Base-by-base conservation (phyloP, 1,284 basidiomycete species). In the Termitomyces sp. region DNA sequence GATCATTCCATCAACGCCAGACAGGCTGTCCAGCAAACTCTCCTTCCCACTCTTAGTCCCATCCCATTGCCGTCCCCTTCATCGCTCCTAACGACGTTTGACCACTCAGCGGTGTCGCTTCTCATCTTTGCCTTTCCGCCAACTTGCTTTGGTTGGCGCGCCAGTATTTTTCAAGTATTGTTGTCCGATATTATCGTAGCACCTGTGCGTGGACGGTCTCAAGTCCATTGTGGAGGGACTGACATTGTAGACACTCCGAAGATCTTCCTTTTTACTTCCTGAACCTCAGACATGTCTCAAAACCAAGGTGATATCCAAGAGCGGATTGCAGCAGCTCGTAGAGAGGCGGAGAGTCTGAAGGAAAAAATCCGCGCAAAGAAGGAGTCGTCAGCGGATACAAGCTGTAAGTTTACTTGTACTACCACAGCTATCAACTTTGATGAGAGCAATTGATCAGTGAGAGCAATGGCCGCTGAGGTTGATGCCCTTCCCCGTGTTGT, bases 311-410 rank as follows among this genome's bases (percentile, higher is more conserved):
- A 95, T 69, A 92, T 95, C 64, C 92, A 94, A 71, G 93, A 95
- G 76, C 77, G 91, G 68, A 98, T 99, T 72, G 92, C 94, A 54
- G 92, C 94, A 49, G 96, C 96, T 56, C 87, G 96, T 67, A 84
- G 95, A 68, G 95, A 98, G 74, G 94, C 94, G 39, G 96, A 99
- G 73, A 89, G 84, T 67, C 75, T 98, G 75, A 98, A 97, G 77
- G 95, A 98, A 80, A 95, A 94, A 84, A 97, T 98, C 69, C 82
- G 94, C 62, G 86, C 92, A 41, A 94, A 92, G 74, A 90, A 88
- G 69, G 95, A 98, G 72, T 93, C 94, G 61, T 92, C 94, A 54
- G 94, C 92, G 26, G 96, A 99, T 74, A 98, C 95, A 13, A 96
- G 89, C 66, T 76, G 95, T 98, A 70, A 75, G 94, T 86, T 21